phyloP scores from a whole-genome alignment of 192 early-diverging fungal genomes.

The Coemansia interrupta region DNA sequence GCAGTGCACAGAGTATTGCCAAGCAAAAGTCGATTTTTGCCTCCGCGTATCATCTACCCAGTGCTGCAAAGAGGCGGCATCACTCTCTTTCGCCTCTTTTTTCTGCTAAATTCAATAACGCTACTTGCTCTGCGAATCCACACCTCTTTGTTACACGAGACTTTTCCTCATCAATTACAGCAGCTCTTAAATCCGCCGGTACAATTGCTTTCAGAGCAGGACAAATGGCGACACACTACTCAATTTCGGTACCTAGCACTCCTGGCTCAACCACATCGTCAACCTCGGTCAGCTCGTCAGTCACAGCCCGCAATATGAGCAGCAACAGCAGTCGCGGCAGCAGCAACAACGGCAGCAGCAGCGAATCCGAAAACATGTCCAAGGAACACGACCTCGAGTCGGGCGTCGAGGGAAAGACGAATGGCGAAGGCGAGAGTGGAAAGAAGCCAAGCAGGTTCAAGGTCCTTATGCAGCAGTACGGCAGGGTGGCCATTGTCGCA shows the following conservation, averaged over 20 bases:
- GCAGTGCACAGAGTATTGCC: no score
- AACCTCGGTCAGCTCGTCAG: conserved; percentile 25
- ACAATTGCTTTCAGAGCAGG: conserved; percentile 9
- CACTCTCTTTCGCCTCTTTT: background rate
- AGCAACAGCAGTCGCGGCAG: conserved; percentile 9
- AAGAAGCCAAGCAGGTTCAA: conserved; percentile 50
- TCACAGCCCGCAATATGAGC: conserved; percentile 33
- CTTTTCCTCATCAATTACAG: background rate
- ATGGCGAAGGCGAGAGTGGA: conserved; percentile 11
- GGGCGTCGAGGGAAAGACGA: conserved; percentile 9
- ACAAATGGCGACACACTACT: conserved; percentile 31
- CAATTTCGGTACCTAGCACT: conserved; percentile 30
- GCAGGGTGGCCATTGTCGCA: conserved; percentile 42
- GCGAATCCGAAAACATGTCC: conserved; percentile 3
- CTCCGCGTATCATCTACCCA: background rate
- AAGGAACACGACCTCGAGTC: conserved; percentile 21
- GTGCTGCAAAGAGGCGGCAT: background rate
- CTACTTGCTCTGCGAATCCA: background rate
- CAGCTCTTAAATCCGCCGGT: background rate
- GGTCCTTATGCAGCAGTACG: conserved; percentile 55
- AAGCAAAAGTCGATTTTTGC: no score
- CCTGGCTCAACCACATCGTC: conserved; percentile 13
- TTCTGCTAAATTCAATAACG: background rate
- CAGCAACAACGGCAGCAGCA: conserved; percentile 1
- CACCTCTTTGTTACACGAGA: background rate